phyloP scores from a whole-genome alignment of 495 filamentous ascomycete genomes.

The Podospora australis region DNA sequence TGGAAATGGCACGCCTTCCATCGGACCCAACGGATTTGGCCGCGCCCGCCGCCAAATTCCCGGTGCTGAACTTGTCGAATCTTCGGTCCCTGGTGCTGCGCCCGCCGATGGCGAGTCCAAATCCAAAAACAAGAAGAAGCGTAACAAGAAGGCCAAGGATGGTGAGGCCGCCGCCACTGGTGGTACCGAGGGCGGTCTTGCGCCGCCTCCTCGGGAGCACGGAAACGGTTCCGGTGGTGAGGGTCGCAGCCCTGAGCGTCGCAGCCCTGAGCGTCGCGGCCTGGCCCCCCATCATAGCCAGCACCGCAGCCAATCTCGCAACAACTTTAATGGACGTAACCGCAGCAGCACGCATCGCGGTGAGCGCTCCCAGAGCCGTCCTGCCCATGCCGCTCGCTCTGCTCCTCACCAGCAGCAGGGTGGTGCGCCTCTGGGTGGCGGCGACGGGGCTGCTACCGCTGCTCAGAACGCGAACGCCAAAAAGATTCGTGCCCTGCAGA shows the following conservation, averaged over 20 bases:
- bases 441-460: constrained; percentile 25
- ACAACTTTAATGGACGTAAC: constrained; percentile 42
- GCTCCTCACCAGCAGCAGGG: constrained; percentile 22
- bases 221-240: constrained; percentile 35
- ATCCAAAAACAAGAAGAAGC: constrained; percentile 99
- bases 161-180: constrained; percentile 38
- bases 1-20: constrained; percentile 65
- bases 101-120: constrained; percentile 70
- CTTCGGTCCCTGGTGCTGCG: constrained; percentile 67
- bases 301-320: constrained; percentile 51
- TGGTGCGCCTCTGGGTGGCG: constrained; percentile 35
- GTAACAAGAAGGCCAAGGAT: constrained; percentile 89
- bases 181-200: constrained; percentile 28
- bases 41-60: constrained; percentile 51
- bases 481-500: constrained; percentile 83
- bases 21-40: constrained; percentile 73
- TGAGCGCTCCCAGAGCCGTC: constrained; percentile 27
- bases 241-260: constrained; percentile 60
- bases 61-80: constrained; percentile 44
- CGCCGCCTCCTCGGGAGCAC: constrained; percentile 35
- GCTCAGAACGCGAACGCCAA: constrained; percentile 55
- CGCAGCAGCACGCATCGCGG: constrained; percentile 40
- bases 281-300: constrained; percentile 26
- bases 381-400: constrained; percentile 30
- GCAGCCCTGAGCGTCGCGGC: constrained; percentile 53